Evolutionary conservation across 2,329 filamentous ascomycete species (phyloP), one percentile per base, ranked within the genome.

Genomic region (Epichloe sylvatica): DNA sequence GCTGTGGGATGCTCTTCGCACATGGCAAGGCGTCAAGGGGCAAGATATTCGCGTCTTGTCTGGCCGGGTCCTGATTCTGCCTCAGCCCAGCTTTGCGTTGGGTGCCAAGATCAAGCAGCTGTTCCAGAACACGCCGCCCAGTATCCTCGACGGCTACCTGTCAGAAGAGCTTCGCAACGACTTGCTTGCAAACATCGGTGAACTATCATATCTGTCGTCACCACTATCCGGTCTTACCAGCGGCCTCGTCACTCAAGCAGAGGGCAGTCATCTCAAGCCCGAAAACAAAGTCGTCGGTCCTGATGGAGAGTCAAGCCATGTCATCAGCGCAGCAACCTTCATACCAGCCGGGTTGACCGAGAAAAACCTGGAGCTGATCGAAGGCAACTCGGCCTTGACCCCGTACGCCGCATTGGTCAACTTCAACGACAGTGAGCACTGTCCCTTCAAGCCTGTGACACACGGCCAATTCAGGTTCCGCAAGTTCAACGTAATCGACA

Each of bases 401-500:
- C 70, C 69, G 0, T 72, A 65, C 50, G 66, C 59, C 0, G 55
- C 54, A 9, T 41, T 60, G 4, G 54, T 57, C 9, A 25, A 25
- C 23, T 25, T 25, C 23, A 7, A 6, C 23, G 23, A 25, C 23
- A 25, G 23, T 25, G 23, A 25, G 2, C 23, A 25, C 23, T 25
- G 23, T 25, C 62, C 69, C 0, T 72, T 75, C 55, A 73, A 73
- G 53, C 66, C 66, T 0, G 70, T 64, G 1, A 71, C 67, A 0
- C 73, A 76, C 54, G 73, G 15, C 19, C 46, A 42, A 17, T 30
- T 8, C 33, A 53, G 52, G 9, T 70, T 74, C 52, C 62, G 62
- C 2, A 71, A 73, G 53, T 50, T 76, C 40, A 71, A 72, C 53
- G 63, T 75, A 39, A 59, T 75, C 34, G 72, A 75, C 58, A 74